Percentiles rank a stretch among this genome's conserved stretches.
These are phyloP conservation scores for Candida sanyaensis DNA, from an alignment of 1,139 yeast genomes.

Conservation along the genomic window DNA sequence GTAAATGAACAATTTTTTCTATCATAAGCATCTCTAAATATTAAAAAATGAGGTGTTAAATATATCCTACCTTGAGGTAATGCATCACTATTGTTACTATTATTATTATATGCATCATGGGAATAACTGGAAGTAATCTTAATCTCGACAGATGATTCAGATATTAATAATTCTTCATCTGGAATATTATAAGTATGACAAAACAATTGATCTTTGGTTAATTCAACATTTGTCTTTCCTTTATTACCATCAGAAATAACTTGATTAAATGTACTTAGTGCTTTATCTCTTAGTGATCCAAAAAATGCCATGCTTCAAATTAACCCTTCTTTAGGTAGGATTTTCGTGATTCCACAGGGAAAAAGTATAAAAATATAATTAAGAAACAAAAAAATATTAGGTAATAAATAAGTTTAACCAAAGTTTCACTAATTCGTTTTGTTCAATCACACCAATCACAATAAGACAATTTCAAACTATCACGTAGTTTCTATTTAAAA, in stretches of 20 bases:
- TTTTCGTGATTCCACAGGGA: no score
- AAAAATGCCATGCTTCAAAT: slow-evolving; percentile 48
- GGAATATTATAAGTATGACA: slow-evolving; percentile 71
- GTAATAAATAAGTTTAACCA: no score
- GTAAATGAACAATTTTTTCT: slow-evolving; percentile 66
- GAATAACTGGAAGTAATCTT: slow-evolving; percentile 45
- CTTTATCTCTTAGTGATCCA: slow-evolving; percentile 48
- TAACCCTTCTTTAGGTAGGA: neutral
- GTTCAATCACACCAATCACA: no score
- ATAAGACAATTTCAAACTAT: no score
- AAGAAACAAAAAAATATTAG: no score
- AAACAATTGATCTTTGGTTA: slow-evolving; percentile 68
- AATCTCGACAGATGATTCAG: slow-evolving; percentile 71
- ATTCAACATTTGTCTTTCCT: slow-evolving; percentile 21
- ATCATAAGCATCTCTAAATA: slow-evolving; percentile 74
- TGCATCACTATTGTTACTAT: slow-evolving; percentile 13
- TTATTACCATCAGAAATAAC: slow-evolving; percentile 37
- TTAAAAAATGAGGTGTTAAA: slow-evolving; percentile 72
- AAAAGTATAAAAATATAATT: no score
- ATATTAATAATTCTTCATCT: slow-evolving; percentile 62
- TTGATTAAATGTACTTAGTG: slow-evolving; percentile 43
- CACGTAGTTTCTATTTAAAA: no score
- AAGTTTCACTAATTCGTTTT: no score
- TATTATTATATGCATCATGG: slow-evolving; percentile 26
- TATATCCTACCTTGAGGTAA: slow-evolving; percentile 61